Conservation (phyloP, 2,329 filamentous ascomycete genomes). For the Epichloe coenophiala region DNA sequence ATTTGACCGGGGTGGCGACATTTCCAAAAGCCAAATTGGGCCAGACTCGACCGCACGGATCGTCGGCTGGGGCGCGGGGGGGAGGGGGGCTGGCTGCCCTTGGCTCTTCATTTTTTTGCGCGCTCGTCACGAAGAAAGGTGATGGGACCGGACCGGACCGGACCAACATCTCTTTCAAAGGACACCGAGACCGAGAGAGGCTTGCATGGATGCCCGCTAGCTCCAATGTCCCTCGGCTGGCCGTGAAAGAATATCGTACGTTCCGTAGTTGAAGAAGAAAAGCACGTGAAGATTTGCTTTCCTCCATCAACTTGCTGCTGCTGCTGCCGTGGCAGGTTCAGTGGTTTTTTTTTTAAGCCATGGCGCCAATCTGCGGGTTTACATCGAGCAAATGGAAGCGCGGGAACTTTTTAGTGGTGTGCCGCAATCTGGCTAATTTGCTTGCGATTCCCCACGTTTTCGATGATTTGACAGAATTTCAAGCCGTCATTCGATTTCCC, state of each 20-base stretch:
- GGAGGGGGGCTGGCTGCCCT: no score
- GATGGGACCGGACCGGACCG: no score
- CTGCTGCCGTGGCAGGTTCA: no score
- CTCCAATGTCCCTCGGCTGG: conserved; percentile 9
- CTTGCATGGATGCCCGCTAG: conserved; percentile 5
- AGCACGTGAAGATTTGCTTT: conserved; percentile 5
- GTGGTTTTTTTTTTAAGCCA: no score
- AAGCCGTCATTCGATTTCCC: not conserved
- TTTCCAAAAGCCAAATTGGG: not conserved
- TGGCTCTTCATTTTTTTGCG: not conserved
- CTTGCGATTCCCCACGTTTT: no score
- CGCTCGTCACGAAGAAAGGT: not conserved
- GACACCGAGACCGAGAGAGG: not conserved
- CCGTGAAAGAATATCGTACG: conserved; percentile 1
- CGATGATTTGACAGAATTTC: no score
- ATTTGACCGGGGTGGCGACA: not conserved
- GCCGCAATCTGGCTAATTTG: no score
- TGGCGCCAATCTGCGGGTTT: no score
- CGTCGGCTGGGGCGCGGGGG: not conserved
- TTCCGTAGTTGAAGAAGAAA: not conserved
- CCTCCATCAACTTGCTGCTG: no score
- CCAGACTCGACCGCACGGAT: not conserved
- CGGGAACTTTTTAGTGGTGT: no score
- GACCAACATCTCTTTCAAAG: not conserved
- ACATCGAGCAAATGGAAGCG: no score